These are phyloP conservation scores for Leccinellum albellum DNA, from an alignment of 768 basidiomycete species.

Conservation along the genomic window DNA sequence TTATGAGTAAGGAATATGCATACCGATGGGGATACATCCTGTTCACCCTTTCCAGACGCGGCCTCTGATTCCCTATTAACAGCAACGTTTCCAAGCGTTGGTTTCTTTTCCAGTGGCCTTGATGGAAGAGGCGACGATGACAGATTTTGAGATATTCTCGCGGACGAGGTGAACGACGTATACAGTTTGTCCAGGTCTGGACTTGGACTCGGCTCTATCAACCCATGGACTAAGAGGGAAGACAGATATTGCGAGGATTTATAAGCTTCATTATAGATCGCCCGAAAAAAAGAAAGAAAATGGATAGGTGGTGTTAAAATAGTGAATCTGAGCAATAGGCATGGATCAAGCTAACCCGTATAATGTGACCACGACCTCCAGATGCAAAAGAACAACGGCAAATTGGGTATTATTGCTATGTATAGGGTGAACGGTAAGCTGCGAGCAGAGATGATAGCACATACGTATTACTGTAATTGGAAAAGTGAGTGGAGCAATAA, in stretches of 20 bases:
- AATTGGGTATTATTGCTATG: constrained; percentile 76
- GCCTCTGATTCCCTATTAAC: constrained; percentile 1
- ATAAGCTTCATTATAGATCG: constrained; percentile 44
- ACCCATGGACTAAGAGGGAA: constrained; percentile 50
- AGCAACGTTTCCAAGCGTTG: background rate
- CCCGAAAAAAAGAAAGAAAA: background rate
- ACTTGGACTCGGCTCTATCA: constrained; percentile 55
- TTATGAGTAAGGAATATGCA: constrained; percentile 47
- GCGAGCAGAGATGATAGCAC: constrained; percentile 25
- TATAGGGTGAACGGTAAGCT: background rate
- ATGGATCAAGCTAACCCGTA: constrained; percentile 45
- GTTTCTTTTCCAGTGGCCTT: constrained; percentile 8
- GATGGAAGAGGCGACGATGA: constrained; percentile 8
- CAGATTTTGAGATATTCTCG: constrained; percentile 5
- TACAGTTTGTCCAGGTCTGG: constrained; percentile 58
- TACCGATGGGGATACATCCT: constrained; percentile 12
- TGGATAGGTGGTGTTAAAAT: constrained; percentile 1
- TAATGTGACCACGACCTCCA: constrained; percentile 88
- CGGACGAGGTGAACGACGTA: constrained; percentile 25
- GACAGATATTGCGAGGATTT: constrained; percentile 67
- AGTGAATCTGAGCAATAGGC: background rate
- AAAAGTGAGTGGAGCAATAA: constrained; percentile 65
- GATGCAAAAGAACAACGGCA: constrained; percentile 81
- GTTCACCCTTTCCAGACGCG: background rate
- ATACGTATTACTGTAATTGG: constrained; percentile 75